A percentile compares a stretch with the other conserved stretches of the same genome.
phyloP scores from a whole-genome alignment of 345 rosid species.

The Camelina laxa region DNA sequence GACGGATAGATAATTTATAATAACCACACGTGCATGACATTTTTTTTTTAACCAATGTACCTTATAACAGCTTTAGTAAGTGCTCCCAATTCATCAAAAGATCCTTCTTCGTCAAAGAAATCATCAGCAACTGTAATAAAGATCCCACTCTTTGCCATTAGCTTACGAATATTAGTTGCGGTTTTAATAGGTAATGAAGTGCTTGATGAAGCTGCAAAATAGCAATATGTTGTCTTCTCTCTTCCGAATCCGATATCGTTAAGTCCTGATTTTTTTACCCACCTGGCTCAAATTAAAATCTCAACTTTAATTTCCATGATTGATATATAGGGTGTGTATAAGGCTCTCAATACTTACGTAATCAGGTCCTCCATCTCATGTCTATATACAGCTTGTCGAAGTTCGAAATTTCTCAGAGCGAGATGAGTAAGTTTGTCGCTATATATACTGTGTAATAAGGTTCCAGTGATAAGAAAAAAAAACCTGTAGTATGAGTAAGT shows the following conservation, averaged over 20 bases:
- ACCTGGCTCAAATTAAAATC: conserved; percentile 42
- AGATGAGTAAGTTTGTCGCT: conserved; percentile 49
- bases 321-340: background rate
- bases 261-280: conserved; percentile 56
- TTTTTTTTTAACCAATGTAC: conserved; percentile 18
- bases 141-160: conserved; percentile 52
- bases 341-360: conserved; percentile 41
- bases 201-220: conserved; percentile 52
- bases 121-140: conserved; percentile 71
- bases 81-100: conserved; percentile 48
- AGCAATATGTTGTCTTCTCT: conserved; percentile 63
- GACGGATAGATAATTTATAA: background rate
- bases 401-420: conserved; percentile 47
- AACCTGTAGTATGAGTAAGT: background rate
- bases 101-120: conserved; percentile 60
- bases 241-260: conserved; percentile 63
- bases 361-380: conserved; percentile 54
- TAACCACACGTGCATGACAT: background rate
- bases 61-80: conserved; percentile 59
- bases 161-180: conserved; percentile 24
- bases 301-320: background rate
- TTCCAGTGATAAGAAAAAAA: background rate
- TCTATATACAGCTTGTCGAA: conserved; percentile 54
- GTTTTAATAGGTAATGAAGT: conserved; percentile 47
- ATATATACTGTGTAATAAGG: conserved; percentile 44